phyloP scores from a whole-genome alignment of 345 rosid species.

The Murraya koenigii region DNA sequence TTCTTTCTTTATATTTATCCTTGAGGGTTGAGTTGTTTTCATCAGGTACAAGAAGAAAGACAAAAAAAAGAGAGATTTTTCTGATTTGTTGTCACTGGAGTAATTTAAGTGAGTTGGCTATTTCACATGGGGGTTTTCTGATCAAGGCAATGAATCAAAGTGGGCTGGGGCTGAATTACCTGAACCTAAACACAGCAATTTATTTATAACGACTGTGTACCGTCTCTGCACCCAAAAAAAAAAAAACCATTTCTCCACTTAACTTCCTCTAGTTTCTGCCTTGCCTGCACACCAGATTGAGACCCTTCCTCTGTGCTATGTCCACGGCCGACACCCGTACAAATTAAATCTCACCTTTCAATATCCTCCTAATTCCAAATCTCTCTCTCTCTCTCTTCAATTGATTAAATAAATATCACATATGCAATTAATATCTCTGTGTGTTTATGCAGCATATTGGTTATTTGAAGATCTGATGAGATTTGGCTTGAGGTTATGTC shows the following conservation, averaged over 20 bases:
- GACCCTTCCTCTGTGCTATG: not conserved
- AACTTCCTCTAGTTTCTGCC: not conserved
- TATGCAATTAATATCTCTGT: not conserved
- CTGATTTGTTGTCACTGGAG: not conserved
- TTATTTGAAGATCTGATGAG: conserved; percentile 16
- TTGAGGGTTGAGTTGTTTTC: not conserved
- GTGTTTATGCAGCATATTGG: not conserved
- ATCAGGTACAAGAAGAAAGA: not conserved
- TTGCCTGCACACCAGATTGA: conserved; percentile 5
- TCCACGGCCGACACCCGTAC: conserved; percentile 14
- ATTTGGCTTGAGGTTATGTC: conserved; percentile 5
- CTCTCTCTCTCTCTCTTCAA: not conserved
- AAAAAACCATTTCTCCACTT: not conserved
- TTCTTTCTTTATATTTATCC: not conserved
- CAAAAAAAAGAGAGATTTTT: not conserved
- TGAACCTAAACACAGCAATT: conserved; percentile 5
- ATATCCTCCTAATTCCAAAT: not conserved
- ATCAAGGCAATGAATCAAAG: not conserved
- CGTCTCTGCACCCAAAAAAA: not conserved
- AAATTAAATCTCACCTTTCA: not conserved
- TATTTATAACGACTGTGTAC: conserved; percentile 11
- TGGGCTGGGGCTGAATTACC: not conserved
- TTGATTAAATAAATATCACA: not conserved
- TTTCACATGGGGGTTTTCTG: conserved; percentile 8
- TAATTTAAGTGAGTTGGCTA: not conserved